phyloP scores from a whole-genome alignment of 192 early-diverging fungal genomes.

The Umbelopsis ramanniana region DNA sequence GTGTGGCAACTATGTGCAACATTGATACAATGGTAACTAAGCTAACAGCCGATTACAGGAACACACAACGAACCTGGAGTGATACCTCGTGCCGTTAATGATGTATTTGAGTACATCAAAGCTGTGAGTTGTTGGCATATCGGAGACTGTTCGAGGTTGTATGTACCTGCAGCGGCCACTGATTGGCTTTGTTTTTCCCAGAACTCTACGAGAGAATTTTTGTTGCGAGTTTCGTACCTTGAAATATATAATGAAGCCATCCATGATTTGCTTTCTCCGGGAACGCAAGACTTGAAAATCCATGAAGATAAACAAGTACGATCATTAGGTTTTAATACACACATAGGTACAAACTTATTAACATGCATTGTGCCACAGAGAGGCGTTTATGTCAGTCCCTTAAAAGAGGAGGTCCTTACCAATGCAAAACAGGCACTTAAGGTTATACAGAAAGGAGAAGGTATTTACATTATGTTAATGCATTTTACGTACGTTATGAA shows the following conservation, averaged over 20 bases:
- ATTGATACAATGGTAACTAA: neutral
- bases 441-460: constrained; percentile 76
- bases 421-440: constrained; percentile 72
- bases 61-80: constrained; percentile 72
- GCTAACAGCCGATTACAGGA: constrained; percentile 46
- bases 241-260: constrained; percentile 98
- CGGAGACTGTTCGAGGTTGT: neutral
- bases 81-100: constrained; percentile 76
- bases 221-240: constrained; percentile 93
- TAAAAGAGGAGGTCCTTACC: constrained; percentile 78
- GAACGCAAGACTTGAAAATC: constrained; percentile 84
- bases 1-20: neutral
- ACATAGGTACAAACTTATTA: neutral
- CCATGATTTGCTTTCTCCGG: constrained; percentile 86
- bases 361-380: constrained; percentile 40
- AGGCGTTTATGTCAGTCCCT: constrained; percentile 73
- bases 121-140: constrained; percentile 33
- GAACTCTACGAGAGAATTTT: constrained; percentile 76
- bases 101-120: constrained; percentile 77
- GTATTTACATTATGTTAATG: constrained; percentile 26
- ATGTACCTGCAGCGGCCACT: neutral
- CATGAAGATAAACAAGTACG: constrained; percentile 68
- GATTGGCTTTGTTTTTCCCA: constrained; percentile 21
- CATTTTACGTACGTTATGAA: neutral
- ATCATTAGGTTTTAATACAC: neutral